Conservation (phyloP, 2,329 filamentous ascomycete species). For the Chrysosporium keratinophilum region DNA sequence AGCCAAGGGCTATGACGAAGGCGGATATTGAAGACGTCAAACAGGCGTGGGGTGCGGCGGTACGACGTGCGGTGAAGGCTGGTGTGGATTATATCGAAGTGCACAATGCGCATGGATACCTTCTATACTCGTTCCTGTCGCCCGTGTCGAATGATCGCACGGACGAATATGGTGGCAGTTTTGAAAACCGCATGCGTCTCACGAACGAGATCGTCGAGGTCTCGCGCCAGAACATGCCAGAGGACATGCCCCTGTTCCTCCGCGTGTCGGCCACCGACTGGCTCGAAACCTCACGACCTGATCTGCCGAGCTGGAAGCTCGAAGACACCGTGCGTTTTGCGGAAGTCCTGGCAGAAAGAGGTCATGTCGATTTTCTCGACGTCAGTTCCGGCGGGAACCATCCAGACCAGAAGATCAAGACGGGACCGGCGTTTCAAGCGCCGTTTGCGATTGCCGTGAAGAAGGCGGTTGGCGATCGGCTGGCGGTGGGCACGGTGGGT, state of each 20-base stretch:
- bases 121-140: conserved; percentile 59
- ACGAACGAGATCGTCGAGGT: conserved; percentile 57
- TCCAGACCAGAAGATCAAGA: conserved; percentile 34
- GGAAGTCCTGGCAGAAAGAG: conserved; percentile 55
- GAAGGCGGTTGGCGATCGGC: conserved; percentile 57
- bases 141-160: conserved; percentile 60
- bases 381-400: conserved; percentile 68
- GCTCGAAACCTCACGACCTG: conserved; percentile 51
- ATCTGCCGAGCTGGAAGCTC: conserved; percentile 55
- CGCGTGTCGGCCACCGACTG: conserved; percentile 67
- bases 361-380: conserved; percentile 68
- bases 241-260: conserved; percentile 60
- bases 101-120: conserved; percentile 69
- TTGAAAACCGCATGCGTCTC: conserved; percentile 57
- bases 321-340: conserved; percentile 56
- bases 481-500: conserved; percentile 67
- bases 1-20: conserved; percentile 58
- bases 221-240: conserved; percentile 52
- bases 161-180: conserved; percentile 44
- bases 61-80: conserved; percentile 52
- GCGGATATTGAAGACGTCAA: conserved; percentile 59
- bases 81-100: conserved; percentile 73
- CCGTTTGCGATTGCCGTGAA: conserved; percentile 63
- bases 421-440: conserved; percentile 60
- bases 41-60: conserved; percentile 49